Evolutionary conservation across 2,329 filamentous ascomycete species (phyloP), one percentile per base, ranked within the genome.

Genomic region (Fusarium protoensiforme): DNA sequence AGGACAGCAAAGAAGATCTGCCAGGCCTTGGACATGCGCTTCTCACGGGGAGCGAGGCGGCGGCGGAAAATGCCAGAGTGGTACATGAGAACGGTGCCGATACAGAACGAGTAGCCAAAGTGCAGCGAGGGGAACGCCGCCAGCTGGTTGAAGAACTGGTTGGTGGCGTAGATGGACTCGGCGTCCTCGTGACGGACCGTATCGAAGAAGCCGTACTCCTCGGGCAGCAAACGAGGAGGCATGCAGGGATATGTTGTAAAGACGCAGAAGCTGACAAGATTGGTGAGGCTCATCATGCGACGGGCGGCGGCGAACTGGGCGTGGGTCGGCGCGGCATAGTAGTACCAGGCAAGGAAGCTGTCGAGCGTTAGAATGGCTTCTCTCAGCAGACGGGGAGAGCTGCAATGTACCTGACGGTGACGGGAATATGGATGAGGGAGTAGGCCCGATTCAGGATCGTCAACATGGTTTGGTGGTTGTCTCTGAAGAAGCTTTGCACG

Each of bases 321-420:
- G 61, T 81, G 80, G 3, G 79, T 81, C 0, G 82, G 82, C 5
- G 89, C 88, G 46, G 87, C 85, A 78, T 88, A 89, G 80, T 91
- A 92, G 80, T 90, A 91, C 86, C 88, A 92, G 48, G 87, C 89
- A 61, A 91, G 88, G 78, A 91, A 91, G 64, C 89, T 90, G 54
- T 35, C 7, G 1, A 31, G 27, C 33, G 29, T 65, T 35, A 63
- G 57, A 27, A 56, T 35, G 14, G 4, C 20, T 16, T 20, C 33
- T 5, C n/a, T 10, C 18, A 8, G 18, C 20, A 43, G 22, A 41
- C 13, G 10, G 74, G 83, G 74, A 35, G 16, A 8, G 22, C 14
- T 36, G 24, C 10, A 20, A 57, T 51, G 62, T 81, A 89, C 87
- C 87, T 87, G 65, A 90, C 88, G 48, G 88, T 90, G 20, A 88